Evolutionary conservation across 2,329 filamentous ascomycete genomes (phyloP).

Genomic region (Microdochium paspali): DNA sequence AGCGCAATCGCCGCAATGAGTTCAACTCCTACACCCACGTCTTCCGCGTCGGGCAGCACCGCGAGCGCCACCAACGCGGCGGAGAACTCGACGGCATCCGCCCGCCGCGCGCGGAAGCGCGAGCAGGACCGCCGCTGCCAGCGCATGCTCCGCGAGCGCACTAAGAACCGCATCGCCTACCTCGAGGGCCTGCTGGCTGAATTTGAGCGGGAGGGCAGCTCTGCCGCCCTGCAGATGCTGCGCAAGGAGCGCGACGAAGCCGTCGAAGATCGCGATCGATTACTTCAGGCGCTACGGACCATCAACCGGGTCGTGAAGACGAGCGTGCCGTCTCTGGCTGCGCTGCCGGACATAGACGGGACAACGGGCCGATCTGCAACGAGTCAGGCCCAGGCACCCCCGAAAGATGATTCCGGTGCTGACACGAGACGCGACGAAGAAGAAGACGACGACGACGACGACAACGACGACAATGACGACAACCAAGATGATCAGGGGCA

Average conservation of each 20-base stretch:
- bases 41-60: background rate
- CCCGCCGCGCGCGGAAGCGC: conserved; percentile 1
- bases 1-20: too few relatives aligned
- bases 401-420: background rate
- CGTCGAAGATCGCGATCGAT: background rate
- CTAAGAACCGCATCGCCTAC: conserved; percentile 1
- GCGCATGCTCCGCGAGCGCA: background rate
- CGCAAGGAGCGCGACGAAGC: background rate
- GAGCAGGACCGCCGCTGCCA: background rate
- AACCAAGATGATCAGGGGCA: too few relatives aligned
- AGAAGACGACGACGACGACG: too few relatives aligned
- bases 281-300: conserved; percentile 1
- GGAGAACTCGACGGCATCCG: background rate
- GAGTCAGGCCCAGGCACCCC: background rate
- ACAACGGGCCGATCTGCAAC: background rate
- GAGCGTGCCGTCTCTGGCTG: background rate
- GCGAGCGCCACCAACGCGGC: background rate
- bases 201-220: background rate
- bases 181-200: conserved; percentile 1
- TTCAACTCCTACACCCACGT: background rate
- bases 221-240: background rate
- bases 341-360: background rate
- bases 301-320: conserved; percentile 1
- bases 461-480: too few relatives aligned
- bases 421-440: background rate